Evolutionary conservation across 2,329 filamentous ascomycete species (phyloP).

Genomic region (Calonectria ilicicola): DNA sequence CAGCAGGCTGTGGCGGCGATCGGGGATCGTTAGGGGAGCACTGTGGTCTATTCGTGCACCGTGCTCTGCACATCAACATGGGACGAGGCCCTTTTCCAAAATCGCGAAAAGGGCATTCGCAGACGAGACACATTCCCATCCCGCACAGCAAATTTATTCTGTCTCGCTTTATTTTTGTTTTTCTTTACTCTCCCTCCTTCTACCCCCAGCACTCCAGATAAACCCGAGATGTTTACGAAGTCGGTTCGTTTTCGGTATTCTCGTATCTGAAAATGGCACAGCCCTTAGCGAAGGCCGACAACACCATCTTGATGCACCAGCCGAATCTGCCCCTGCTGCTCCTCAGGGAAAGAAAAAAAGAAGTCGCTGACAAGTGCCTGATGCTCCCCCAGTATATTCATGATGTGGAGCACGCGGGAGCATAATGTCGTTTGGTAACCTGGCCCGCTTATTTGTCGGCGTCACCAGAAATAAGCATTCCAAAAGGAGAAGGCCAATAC

Average conservation of each 20-base stretch:
- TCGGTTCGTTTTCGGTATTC: neutral
- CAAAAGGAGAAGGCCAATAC: neutral
- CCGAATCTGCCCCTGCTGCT: neutral
- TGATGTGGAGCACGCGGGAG: neutral
- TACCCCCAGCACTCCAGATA: neutral
- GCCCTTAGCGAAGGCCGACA: neutral
- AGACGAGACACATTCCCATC: conserved; percentile 1
- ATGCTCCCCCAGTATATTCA: neutral
- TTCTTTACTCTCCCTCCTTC: neutral
- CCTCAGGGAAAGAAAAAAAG: neutral
- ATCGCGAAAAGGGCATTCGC: conserved; percentile 5
- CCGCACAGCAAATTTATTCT: neutral
- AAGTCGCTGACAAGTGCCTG: conserved; percentile 9
- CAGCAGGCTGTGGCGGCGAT: conserved; percentile 23
- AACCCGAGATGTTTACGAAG: neutral
- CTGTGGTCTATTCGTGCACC: neutral
- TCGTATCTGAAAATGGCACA: neutral
- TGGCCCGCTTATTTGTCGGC: neutral
- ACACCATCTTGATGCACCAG: neutral
- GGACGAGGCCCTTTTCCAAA: neutral
- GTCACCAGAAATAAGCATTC: neutral
- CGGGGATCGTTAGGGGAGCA: neutral
- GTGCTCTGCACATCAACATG: neutral
- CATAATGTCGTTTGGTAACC: neutral
- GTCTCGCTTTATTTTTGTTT: neutral